Percentiles rank a stretch among this genome's conserved stretches.
phyloP scores from a whole-genome alignment of 768 basidiomycete genomes.

The Suillus clintonianus region DNA sequence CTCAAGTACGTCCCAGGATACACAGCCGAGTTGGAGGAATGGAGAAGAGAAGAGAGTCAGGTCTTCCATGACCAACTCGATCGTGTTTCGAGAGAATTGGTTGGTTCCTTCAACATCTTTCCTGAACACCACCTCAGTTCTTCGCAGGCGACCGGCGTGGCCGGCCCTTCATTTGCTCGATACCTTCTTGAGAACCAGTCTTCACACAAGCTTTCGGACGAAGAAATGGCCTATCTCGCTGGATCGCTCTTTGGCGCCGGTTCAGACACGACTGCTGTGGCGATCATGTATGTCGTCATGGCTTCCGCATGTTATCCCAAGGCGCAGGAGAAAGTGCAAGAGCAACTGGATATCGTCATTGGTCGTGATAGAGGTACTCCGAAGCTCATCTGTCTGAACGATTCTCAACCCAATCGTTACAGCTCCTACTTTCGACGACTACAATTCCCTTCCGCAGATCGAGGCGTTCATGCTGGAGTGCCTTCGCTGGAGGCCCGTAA shows the following conservation, averaged over 20 bases:
- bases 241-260: slow-evolving; percentile 69
- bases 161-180: slow-evolving; percentile 50
- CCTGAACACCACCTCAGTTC: slow-evolving; percentile 12
- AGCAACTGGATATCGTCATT: slow-evolving; percentile 53
- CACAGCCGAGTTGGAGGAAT: slow-evolving; percentile 51
- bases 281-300: slow-evolving; percentile 54
- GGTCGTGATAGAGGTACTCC: slow-evolving; percentile 39
- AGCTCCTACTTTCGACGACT: slow-evolving; percentile 44
- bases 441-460: slow-evolving; percentile 35
- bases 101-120: slow-evolving; percentile 18
- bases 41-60: slow-evolving; percentile 55
- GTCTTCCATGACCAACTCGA: slow-evolving; percentile 56
- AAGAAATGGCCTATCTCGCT: slow-evolving; percentile 63
- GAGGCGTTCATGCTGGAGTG: slow-evolving; percentile 42
- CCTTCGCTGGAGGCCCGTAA: slow-evolving; percentile 43
- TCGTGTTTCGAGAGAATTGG: slow-evolving; percentile 48
- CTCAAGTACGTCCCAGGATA: slow-evolving; percentile 62
- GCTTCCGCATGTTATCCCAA: slow-evolving; percentile 57
- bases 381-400: not conserved
- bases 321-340: slow-evolving; percentile 51
- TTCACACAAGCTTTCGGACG: slow-evolving; percentile 52
- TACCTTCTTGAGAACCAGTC: slow-evolving; percentile 58
- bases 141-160: slow-evolving; percentile 21
- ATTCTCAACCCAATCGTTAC: slow-evolving; percentile 1
- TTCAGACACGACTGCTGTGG: slow-evolving; percentile 63